A percentile compares a stretch with the other conserved stretches of the same genome.
phyloP scores from a whole-genome alignment of 208 protist species.

The Blechomonas ayalai region DNA sequence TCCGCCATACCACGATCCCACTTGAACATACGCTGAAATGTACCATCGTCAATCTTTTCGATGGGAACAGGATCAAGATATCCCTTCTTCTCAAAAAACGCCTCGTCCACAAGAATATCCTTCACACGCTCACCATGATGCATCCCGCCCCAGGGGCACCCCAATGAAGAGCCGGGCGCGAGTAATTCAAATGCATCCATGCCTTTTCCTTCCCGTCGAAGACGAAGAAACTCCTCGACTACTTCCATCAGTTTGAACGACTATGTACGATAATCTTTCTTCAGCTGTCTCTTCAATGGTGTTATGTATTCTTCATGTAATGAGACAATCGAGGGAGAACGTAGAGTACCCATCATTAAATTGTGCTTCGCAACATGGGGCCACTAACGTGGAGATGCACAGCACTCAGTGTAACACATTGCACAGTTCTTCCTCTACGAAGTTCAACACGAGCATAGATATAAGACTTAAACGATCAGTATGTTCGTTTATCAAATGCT shows the following conservation, averaged over 20 bases:
- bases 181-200: slow-evolving; percentile 75
- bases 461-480: too few species aligned
- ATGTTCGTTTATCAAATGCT: slow-evolving; percentile 54
- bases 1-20: slow-evolving; percentile 84
- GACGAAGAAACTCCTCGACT: slow-evolving; percentile 70
- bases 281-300: neutral
- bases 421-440: too few species aligned
- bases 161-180: slow-evolving; percentile 72
- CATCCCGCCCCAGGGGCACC: slow-evolving; percentile 83
- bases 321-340: too few species aligned
- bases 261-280: neutral
- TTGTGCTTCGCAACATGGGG: too few species aligned
- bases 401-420: too few species aligned
- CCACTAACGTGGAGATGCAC: too few species aligned
- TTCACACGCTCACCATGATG: slow-evolving; percentile 63
- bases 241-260: slow-evolving; percentile 47
- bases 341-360: too few species aligned
- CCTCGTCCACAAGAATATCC: slow-evolving; percentile 62
- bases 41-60: slow-evolving; percentile 76
- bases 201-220: slow-evolving; percentile 59
- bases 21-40: slow-evolving; percentile 80
- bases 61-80: slow-evolving; percentile 76
- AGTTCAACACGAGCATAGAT: too few species aligned
- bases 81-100: slow-evolving; percentile 61
- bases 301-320: too few species aligned